Conservation (phyloP, 164 flowering plant species). For the Chimonanthus praecox region DNA sequence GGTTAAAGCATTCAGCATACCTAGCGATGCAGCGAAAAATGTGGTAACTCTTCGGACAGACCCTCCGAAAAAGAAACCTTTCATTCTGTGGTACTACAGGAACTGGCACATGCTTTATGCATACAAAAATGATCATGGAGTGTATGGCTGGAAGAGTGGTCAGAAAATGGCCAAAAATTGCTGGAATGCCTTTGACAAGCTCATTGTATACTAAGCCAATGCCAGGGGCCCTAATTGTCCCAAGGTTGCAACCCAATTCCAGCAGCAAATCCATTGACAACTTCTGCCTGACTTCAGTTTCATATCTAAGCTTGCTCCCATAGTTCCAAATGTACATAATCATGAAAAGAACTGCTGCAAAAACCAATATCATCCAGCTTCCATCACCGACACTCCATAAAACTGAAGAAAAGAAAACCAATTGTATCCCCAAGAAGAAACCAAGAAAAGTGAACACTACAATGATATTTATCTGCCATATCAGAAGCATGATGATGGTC, state of each 20-base stretch:
- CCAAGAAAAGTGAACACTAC: conserved; percentile 57
- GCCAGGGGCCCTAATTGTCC: conserved; percentile 94
- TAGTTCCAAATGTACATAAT: conserved; percentile 95
- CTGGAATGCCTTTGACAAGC: conserved; percentile 88
- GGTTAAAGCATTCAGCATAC: conserved; percentile 21
- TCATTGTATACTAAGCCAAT: conserved; percentile 94
- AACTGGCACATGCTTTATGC: conserved; percentile 95
- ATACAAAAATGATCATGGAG: conserved; percentile 93
- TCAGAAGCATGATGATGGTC: conserved; percentile 93
- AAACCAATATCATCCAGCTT: conserved; percentile 93
- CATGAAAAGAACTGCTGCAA: conserved; percentile 65
- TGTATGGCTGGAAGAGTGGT: conserved; percentile 96
- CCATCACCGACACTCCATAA: conserved; percentile 79
- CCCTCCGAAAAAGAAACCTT: conserved; percentile 88
- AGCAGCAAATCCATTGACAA: conserved; percentile 82
- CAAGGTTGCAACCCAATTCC: conserved; percentile 78
- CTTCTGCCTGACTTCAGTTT: conserved; percentile 92
- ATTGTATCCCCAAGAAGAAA: conserved; percentile 78
- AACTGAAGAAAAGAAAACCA: conserved; percentile 86
- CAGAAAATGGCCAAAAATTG: conserved; percentile 94
- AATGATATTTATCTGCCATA: conserved; percentile 93
- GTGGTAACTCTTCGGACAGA: conserved; percentile 81
- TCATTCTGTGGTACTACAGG: conserved; percentile 96
- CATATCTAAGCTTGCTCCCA: conserved; percentile 96
- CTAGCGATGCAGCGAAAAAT: conserved; percentile 98